phyloP scores from a whole-genome alignment of 2,329 filamentous ascomycete species.

The Epichloe typhina region DNA sequence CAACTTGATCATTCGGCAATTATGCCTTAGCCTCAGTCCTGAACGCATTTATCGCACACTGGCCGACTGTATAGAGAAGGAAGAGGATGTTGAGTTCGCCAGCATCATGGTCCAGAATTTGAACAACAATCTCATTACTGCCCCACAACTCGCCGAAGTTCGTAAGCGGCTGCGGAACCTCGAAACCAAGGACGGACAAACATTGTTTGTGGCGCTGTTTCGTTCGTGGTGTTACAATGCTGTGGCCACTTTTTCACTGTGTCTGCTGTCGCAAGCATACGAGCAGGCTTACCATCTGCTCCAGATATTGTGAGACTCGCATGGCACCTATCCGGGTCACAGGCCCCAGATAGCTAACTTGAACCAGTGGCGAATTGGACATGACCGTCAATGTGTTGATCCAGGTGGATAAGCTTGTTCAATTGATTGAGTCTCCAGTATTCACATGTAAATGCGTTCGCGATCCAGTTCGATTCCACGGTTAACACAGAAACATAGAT shows the following conservation, averaged over 20 bases:
- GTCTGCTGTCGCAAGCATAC: conserved; percentile 89
- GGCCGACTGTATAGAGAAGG: conserved; percentile 92
- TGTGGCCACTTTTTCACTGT: conserved; percentile 92
- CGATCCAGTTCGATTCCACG: not conserved
- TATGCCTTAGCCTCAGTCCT: conserved; percentile 84
- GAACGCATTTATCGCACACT: conserved; percentile 92
- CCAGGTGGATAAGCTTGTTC: conserved; percentile 95
- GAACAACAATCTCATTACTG: conserved; percentile 97
- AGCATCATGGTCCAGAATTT: conserved; percentile 99
- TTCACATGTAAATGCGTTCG: conserved; percentile 65
- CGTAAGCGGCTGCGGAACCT: conserved; percentile 81
- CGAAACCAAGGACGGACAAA: conserved; percentile 88
- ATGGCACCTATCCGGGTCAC: not conserved
- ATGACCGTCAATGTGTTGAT: conserved; percentile 99
- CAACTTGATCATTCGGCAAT: conserved; percentile 89
- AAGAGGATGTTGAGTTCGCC: conserved; percentile 96
- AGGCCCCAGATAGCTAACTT: conserved; percentile 4
- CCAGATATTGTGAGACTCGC: conserved; percentile 67
- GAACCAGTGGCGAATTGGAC: conserved; percentile 78
- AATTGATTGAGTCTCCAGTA: conserved; percentile 90
- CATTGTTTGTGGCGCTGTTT: conserved; percentile 88
- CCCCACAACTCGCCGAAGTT: conserved; percentile 82
- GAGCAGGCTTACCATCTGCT: conserved; percentile 94
- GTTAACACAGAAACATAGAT: conserved; percentile 37
- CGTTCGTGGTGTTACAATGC: conserved; percentile 98